Evolutionary conservation across 208 protist species (phyloP).

Genomic region (Leishmania aethiopica): DNA sequence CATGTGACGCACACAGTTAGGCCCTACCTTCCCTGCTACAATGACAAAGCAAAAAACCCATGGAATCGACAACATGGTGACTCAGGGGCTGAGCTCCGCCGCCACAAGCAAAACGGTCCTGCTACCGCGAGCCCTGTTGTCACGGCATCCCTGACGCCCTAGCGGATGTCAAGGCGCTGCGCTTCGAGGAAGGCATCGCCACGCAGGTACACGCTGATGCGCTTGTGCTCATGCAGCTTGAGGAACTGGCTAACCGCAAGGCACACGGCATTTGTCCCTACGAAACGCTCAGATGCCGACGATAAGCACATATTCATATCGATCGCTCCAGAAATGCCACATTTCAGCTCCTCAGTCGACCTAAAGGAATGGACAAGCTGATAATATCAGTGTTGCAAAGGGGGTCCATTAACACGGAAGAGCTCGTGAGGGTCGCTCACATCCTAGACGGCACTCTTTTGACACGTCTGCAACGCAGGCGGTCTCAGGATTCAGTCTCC

Average conservation of each 20-base stretch:
- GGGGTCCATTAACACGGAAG: neutral
- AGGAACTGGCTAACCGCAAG: neutral
- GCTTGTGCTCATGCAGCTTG: neutral
- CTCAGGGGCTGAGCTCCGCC: neutral
- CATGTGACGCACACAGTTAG: neutral
- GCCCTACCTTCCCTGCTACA: neutral
- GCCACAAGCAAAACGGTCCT: neutral
- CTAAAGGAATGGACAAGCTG: neutral
- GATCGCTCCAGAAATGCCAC: neutral
- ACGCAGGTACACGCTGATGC: neutral
- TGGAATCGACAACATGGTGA: neutral
- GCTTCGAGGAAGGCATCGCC: neutral
- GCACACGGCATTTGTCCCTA: neutral
- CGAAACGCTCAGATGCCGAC: neutral
- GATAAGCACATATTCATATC: neutral
- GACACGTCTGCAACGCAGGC: too few species aligned
- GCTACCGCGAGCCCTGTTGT: neutral
- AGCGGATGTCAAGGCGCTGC: neutral
- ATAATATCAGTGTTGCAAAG: neutral
- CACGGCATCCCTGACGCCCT: neutral
- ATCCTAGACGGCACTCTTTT: too few species aligned
- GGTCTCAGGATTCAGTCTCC: too few species aligned
- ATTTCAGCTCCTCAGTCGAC: neutral
- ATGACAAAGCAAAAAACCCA: neutral
- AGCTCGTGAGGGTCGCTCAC: neutral